Evolutionary conservation across 78 protist species (phyloP), one percentile per base, ranked within the genome.

Genomic region (Emiliania huxleyi): DNA sequence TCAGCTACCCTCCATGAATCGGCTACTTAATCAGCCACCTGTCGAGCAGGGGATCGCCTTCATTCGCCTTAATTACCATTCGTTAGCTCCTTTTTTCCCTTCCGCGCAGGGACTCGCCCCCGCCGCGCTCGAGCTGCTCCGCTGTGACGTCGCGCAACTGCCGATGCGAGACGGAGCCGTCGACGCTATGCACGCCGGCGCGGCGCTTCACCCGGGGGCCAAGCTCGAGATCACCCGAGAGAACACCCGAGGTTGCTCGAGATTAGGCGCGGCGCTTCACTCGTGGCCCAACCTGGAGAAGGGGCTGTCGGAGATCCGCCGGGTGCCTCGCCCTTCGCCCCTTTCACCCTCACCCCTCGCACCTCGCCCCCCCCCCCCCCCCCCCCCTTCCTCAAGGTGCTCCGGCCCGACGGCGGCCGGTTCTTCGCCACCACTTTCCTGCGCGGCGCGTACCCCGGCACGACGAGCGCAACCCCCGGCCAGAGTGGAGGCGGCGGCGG

Each of bases 131-230:
- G 35, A 2, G 87, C 81, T 71, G 1, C n/a, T 35, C 81, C 87
- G 87, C 46, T 19, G 38, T 35, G 87, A 77, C 46, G 87, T 77
- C 29, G 87, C 87, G 12, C 2, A 0, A 22, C 87, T 77, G 44
- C 87, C 87, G 18, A 1, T 77, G 33, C 44, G 22, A 33, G 0
- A 5, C n/a, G 48, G 25, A 29, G 0, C 48, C 19, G 4, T 77
- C 46, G 49, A 77, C 11, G 87, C 87, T 35, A 40, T 77, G 87
- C 87, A 77, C 19, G 87, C 87, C 12, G 87, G 87, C 26, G 87
- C 46, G n/a, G 87, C 46, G 35, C 26, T 77, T 8, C 49, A 77
- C 11, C 42, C 48, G 29, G 23, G 87, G 46, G 40, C 87, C 1
- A 21, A 18, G 15, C 43, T 42, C 33, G 87, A 40, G 6, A 19